Percentiles rank a stretch among this genome's conserved stretches.
These are phyloP conservation scores for Collybia nuda DNA, from an alignment of 768 basidiomycete genomes.

Conservation along the genomic window DNA sequence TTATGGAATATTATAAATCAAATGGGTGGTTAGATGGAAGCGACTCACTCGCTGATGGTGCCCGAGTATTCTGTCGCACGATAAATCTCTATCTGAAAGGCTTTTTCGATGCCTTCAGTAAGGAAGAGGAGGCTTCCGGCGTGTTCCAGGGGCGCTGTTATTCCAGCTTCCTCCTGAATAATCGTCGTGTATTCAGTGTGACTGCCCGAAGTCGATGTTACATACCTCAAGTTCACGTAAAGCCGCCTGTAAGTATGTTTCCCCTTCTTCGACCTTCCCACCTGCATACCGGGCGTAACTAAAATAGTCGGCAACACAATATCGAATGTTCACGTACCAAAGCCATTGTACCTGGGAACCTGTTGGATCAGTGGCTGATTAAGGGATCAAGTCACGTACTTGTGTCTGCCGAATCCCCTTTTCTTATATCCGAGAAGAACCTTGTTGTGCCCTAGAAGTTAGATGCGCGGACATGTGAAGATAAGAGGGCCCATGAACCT, in stretches of 20 bases:
- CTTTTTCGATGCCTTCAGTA: constrained; percentile 49
- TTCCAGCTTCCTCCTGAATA: constrained; percentile 79
- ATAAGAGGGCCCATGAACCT: constrained; percentile 30
- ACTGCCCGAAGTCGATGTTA: neutral
- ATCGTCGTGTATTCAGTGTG: neutral
- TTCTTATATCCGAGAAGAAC: constrained; percentile 78
- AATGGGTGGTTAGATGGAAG: neutral
- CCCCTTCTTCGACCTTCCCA: constrained; percentile 79
- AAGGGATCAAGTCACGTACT: constrained; percentile 36
- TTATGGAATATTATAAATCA: constrained; percentile 23
- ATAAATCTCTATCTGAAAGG: constrained; percentile 75
- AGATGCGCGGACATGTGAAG: constrained; percentile 1
- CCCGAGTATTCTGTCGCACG: constrained; percentile 63
- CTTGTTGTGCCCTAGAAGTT: constrained; percentile 26
- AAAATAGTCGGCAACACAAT: neutral
- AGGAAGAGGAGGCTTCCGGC: constrained; percentile 69
- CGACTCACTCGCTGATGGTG: constrained; percentile 61
- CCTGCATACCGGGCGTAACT: constrained; percentile 24
- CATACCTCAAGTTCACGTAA: constrained; percentile 67
- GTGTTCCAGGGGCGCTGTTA: constrained; percentile 61
- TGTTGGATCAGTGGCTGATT: neutral
- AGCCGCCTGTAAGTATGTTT: constrained; percentile 70
- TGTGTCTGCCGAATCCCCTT: constrained; percentile 67
- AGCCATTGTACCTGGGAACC: constrained; percentile 73
- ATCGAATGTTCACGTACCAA: constrained; percentile 42